Percentiles rank a stretch among this genome's conserved stretches.
Conservation (phyloP, 108 stramenopile species). For the Cyclostephanos invisitatus region DNA sequence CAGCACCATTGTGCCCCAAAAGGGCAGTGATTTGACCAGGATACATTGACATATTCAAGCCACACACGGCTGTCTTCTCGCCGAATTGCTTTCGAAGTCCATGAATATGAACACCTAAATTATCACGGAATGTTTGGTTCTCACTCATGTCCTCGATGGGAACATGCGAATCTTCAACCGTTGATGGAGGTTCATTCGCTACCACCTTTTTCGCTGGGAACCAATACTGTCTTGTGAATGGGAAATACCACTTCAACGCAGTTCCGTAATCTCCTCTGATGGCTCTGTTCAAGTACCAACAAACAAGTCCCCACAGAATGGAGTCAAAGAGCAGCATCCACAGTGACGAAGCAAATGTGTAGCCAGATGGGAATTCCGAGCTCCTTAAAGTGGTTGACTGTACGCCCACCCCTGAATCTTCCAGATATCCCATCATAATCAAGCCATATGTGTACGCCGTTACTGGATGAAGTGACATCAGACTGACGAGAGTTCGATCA, state of each 20-base stretch:
- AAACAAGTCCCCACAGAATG: conserved; percentile 80
- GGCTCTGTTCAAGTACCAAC: conserved; percentile 90
- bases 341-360: conserved; percentile 58
- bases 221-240: conserved; percentile 78
- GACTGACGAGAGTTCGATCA: conserved; percentile 30
- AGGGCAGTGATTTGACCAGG: conserved; percentile 91
- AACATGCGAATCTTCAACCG: conserved; percentile 23
- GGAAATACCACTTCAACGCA: conserved; percentile 81
- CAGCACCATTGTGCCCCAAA: conserved; percentile 91
- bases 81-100: conserved; percentile 81
- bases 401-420: conserved; percentile 73
- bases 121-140: conserved; percentile 44
- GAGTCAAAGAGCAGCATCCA: conserved; percentile 70
- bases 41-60: conserved; percentile 87
- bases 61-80: conserved; percentile 90
- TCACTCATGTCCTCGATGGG: conserved; percentile 65
- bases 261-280: conserved; percentile 83
- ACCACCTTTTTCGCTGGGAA: conserved; percentile 28
- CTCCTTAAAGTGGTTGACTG: conserved; percentile 37
- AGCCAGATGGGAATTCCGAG: conserved; percentile 69
- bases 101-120: conserved; percentile 65
- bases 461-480: conserved; percentile 77
- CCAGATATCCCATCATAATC: conserved; percentile 75
- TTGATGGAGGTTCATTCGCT: conserved; percentile 5
- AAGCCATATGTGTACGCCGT: conserved; percentile 76